Percentiles rank a stretch among this genome's conserved stretches.
Conservation (phyloP, 2,329 filamentous ascomycete genomes). For the Phialophora expanda region DNA sequence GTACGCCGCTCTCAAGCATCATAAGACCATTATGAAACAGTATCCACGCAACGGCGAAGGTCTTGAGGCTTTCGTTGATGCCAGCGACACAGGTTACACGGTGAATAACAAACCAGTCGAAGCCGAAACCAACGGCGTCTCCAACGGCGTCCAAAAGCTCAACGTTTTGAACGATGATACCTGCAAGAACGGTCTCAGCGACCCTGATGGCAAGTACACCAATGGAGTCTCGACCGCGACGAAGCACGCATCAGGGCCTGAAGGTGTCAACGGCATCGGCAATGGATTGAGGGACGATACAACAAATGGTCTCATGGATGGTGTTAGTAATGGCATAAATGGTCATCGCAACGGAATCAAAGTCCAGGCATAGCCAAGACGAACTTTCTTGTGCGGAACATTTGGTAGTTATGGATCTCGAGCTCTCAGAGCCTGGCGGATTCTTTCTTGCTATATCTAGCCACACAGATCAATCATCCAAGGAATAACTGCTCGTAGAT, state of each 20-base stretch:
- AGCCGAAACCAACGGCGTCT: constrained; percentile 19
- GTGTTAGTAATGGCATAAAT: constrained; percentile 25
- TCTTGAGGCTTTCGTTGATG: constrained; percentile 71
- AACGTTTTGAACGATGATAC: constrained; percentile 38
- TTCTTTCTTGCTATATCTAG: too few species aligned
- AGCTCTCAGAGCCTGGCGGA: background rate
- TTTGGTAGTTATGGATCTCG: background rate
- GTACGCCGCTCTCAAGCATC: constrained; percentile 62
- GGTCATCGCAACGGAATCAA: constrained; percentile 23
- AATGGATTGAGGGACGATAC: background rate
- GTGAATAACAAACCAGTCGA: constrained; percentile 45
- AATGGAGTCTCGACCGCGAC: constrained; percentile 27
- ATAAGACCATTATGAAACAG: constrained; percentile 67
- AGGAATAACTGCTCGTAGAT: too few species aligned
- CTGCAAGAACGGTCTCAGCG: constrained; percentile 18
- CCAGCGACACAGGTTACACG: constrained; percentile 69
- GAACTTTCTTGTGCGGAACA: background rate
- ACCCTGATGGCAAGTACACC: constrained; percentile 14
- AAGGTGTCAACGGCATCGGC: constrained; percentile 27
- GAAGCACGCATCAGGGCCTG: constrained; percentile 31
- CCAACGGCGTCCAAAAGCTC: constrained; percentile 29
- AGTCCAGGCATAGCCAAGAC: background rate
- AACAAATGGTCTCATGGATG: constrained; percentile 24
- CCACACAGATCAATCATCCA: too few species aligned
- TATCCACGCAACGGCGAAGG: constrained; percentile 70